Percentiles rank a stretch among this genome's conserved stretches.
Conservation (phyloP, 768 basidiomycete genomes). For the Psilocybe cubensis region DNA sequence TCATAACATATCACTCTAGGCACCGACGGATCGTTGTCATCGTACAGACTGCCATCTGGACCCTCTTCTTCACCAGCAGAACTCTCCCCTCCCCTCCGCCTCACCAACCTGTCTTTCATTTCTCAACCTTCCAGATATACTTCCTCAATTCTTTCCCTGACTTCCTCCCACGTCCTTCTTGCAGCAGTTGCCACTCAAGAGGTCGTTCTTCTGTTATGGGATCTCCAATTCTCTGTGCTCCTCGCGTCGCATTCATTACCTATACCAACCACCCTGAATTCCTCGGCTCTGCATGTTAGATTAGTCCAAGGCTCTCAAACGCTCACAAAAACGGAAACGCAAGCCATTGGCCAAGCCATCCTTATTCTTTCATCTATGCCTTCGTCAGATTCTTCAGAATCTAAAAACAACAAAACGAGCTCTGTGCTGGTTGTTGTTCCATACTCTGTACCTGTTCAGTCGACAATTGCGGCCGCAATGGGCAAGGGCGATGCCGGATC, state of each 20-base stretch:
- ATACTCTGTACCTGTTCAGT: constrained; percentile 49
- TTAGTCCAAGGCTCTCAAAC: constrained; percentile 22
- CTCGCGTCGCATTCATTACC: constrained; percentile 57
- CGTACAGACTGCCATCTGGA: constrained; percentile 32
- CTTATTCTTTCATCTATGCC: constrained; percentile 49
- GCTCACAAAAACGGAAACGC: constrained; percentile 14
- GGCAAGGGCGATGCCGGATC: constrained; percentile 46
- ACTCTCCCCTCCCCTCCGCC: constrained; percentile 28
- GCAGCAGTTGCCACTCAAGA: constrained; percentile 43
- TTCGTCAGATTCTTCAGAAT: constrained; percentile 20
- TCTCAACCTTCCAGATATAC: constrained; percentile 19
- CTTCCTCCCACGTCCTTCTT: constrained; percentile 62
- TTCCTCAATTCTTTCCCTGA: constrained; percentile 50
- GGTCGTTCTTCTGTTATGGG: constrained; percentile 66
- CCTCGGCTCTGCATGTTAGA: constrained; percentile 23
- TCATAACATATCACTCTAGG: constrained; percentile 30
- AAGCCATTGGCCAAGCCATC: constrained; percentile 47
- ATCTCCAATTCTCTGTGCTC: constrained; percentile 67
- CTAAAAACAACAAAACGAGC: constrained; percentile 30
- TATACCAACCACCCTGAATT: constrained; percentile 46
- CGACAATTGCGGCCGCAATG: constrained; percentile 67
- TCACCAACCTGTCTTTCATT: constrained; percentile 34
- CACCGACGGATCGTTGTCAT: constrained; percentile 46
- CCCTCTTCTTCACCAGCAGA: constrained; percentile 15
- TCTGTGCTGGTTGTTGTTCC: constrained; percentile 68